Evolutionary conservation across 108 stramenopile genomes (phyloP).

Genomic region (Skeletonema grethae): DNA sequence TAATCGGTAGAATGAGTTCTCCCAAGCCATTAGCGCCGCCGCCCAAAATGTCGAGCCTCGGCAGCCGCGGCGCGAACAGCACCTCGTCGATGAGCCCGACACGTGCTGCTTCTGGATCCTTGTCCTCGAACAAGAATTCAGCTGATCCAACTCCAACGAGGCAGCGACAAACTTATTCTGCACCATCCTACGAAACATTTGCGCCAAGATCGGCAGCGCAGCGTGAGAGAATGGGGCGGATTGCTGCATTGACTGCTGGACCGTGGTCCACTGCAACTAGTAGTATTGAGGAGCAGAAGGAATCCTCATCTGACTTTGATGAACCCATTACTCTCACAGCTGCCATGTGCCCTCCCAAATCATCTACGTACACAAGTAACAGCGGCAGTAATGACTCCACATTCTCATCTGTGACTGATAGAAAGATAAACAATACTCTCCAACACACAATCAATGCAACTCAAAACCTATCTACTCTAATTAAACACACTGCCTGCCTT

Average conservation of each 20-base stretch:
- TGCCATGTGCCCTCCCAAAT: constrained; percentile 44
- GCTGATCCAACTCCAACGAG: neutral
- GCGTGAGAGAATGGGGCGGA: constrained; percentile 57
- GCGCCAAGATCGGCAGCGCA: constrained; percentile 76
- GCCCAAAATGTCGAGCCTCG: constrained; percentile 45
- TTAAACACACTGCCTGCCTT: constrained; percentile 69
- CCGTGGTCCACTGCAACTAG: constrained; percentile 37
- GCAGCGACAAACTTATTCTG: neutral
- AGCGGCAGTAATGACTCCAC: neutral
- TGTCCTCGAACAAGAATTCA: neutral
- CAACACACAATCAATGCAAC: constrained; percentile 41
- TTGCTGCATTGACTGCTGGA: constrained; percentile 79
- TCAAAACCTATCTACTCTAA: constrained; percentile 53
- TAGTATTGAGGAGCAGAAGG: neutral
- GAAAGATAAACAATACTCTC: constrained; percentile 38
- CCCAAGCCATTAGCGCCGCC: constrained; percentile 29
- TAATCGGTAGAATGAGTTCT: neutral
- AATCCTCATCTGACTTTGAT: constrained; percentile 16
- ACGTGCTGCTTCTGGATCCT: neutral
- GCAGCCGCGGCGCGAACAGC: constrained; percentile 4
- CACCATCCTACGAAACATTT: constrained; percentile 78
- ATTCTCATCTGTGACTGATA: constrained; percentile 18
- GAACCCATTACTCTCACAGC: constrained; percentile 27
- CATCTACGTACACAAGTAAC: neutral
- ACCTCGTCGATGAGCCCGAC: neutral